These are phyloP conservation scores for Berberis vulgaris DNA, from an alignment of 164 flowering plant species.

Conservation along the genomic window DNA sequence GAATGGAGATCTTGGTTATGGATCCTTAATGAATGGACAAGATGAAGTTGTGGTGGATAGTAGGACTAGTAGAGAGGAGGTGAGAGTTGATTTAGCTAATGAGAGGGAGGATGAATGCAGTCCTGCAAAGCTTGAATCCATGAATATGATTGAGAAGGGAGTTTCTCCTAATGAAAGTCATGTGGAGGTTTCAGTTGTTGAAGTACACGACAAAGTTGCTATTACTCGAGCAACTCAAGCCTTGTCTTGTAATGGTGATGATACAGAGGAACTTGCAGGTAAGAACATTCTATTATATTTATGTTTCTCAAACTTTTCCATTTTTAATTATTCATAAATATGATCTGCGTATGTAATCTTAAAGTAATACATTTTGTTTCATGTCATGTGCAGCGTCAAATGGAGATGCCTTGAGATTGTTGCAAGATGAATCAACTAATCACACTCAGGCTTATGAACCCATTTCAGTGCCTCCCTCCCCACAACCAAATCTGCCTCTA, in stretches of 20 bases:
- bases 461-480: constrained; percentile 13
- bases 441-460: constrained; percentile 26
- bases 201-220: constrained; percentile 19
- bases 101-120: too few relatives aligned
- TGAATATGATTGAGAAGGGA: constrained; percentile 23
- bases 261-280: constrained; percentile 30
- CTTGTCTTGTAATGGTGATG: constrained; percentile 8
- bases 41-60: constrained; percentile 10
- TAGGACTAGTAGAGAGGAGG: background rate
- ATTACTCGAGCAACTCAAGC: constrained; percentile 21
- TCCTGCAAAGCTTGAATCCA: constrained; percentile 13
- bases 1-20: constrained; percentile 14
- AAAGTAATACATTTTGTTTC: background rate
- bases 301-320: too few relatives aligned
- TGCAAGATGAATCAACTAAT: constrained; percentile 31
- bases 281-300: background rate
- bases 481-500: constrained; percentile 5
- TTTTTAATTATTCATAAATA: too few relatives aligned
- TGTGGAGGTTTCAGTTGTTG: constrained; percentile 5
- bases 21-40: constrained; percentile 8
- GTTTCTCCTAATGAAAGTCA: constrained; percentile 17
- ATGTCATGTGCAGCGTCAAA: too few relatives aligned
- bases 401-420: background rate
- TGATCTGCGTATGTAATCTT: background rate
- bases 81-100: too few relatives aligned